Percentiles rank a stretch among this genome's conserved stretches.
phyloP scores from a whole-genome alignment of 2,329 filamentous ascomycete species.

The Rhinocladiella mackenziei region DNA sequence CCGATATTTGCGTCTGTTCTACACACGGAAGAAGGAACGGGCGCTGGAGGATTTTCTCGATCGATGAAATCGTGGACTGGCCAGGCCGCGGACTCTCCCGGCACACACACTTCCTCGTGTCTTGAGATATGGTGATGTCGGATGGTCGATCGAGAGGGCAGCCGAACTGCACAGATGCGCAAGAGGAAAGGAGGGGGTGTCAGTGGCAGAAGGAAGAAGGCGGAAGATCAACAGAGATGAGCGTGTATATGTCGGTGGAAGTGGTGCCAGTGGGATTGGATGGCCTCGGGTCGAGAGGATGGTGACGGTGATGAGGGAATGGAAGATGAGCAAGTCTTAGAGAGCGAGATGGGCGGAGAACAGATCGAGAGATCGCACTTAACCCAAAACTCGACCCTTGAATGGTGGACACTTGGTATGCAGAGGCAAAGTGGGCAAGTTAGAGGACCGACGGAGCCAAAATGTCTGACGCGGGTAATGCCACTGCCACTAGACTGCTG shows the following conservation, averaged over 20 bases:
- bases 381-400: no score
- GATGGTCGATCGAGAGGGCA: no score
- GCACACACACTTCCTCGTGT: no score
- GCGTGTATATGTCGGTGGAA: slow-evolving; percentile 1
- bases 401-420: slow-evolving; percentile 7
- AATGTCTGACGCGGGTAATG: slow-evolving; percentile 13
- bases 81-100: not conserved
- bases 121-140: no score
- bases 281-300: slow-evolving; percentile 21
- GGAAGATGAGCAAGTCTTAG: slow-evolving; percentile 29
- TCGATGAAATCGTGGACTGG: no score
- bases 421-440: slow-evolving; percentile 6
- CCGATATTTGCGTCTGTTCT: slow-evolving; percentile 4
- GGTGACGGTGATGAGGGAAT: slow-evolving; percentile 21
- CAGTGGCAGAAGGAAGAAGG: not conserved
- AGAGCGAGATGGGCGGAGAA: slow-evolving; percentile 31
- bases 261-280: slow-evolving; percentile 16
- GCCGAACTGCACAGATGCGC: no score
- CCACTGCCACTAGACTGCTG: slow-evolving; percentile 2
- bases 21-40: no score
- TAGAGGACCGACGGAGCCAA: slow-evolving; percentile 6
- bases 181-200: not conserved
- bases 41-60: no score
- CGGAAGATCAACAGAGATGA: not conserved
- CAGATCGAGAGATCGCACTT: slow-evolving; percentile 30